Conservation (phyloP, 1,284 basidiomycete species). For the Ustilago hordei region DNA sequence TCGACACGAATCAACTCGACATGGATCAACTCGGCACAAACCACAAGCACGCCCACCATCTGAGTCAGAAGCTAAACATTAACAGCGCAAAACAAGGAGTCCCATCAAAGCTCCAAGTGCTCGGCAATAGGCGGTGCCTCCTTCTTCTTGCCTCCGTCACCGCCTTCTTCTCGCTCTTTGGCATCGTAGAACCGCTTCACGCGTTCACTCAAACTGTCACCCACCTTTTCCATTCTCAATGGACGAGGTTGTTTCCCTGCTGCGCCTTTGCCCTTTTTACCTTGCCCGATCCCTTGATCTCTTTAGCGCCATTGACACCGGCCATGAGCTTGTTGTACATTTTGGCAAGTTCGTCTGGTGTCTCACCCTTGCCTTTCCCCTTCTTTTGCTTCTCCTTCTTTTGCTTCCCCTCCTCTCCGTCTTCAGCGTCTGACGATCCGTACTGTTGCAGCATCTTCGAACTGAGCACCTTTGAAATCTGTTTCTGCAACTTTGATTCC, state of each 20-base stretch:
- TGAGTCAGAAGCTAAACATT: neutral
- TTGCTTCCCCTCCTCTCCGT: neutral
- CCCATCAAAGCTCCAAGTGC: constrained; percentile 26
- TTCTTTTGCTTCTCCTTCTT: too few species aligned
- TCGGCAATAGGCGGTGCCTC: neutral
- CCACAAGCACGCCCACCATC: neutral
- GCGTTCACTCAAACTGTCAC: constrained; percentile 45
- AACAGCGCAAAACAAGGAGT: neutral
- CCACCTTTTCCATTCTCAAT: constrained; percentile 45
- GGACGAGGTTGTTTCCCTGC: constrained; percentile 8
- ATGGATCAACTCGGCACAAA: too few species aligned
- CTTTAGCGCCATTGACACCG: constrained; percentile 8
- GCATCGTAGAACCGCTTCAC: constrained; percentile 51
- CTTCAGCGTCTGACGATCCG: too few species aligned
- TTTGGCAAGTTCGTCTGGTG: constrained; percentile 21
- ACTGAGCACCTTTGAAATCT: constrained; percentile 29
- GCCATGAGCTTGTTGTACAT: constrained; percentile 19
- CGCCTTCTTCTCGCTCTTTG: constrained; percentile 7
- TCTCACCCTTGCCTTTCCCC: constrained; percentile 6
- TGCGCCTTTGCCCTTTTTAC: neutral
- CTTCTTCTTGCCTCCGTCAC: neutral
- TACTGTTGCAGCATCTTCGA: constrained; percentile 15
- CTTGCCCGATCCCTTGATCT: neutral
- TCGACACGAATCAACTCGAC: too few species aligned
- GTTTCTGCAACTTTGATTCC: constrained; percentile 34